Conservation (phyloP, 1,284 basidiomycete genomes). For the Rhodotorula sp. region DNA sequence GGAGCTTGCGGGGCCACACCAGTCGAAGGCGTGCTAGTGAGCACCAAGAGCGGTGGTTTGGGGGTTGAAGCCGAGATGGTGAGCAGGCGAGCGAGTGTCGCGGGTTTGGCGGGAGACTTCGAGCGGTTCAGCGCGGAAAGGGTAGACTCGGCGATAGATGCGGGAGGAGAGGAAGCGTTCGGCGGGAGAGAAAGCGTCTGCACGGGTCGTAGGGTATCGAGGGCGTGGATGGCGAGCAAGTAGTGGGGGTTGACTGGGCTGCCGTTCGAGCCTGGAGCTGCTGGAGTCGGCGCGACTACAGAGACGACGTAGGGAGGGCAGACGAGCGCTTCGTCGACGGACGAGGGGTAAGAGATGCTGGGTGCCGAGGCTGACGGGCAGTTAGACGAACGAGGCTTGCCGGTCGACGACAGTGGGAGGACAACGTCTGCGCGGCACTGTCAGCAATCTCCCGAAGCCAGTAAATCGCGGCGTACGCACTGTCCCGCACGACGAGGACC, state of each 20-base stretch:
- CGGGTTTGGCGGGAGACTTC: neutral
- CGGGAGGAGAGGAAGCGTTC: slow-evolving; percentile 43
- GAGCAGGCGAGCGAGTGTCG: slow-evolving; percentile 56
- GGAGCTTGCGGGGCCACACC: slow-evolving; percentile 58
- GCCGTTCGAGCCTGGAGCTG: slow-evolving; percentile 16
- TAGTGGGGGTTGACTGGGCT: neutral
- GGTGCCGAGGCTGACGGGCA: neutral
- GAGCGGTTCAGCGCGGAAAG: slow-evolving; percentile 50
- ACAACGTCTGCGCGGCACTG: slow-evolving; percentile 57
- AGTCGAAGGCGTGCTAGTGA: slow-evolving; percentile 33
- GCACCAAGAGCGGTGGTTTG: neutral
- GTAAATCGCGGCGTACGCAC: slow-evolving; percentile 56
- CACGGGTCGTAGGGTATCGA: slow-evolving; percentile 64
- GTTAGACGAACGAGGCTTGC: slow-evolving; percentile 67
- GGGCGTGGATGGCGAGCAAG: slow-evolving; percentile 64
- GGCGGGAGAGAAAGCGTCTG: slow-evolving; percentile 71
- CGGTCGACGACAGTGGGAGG: slow-evolving; percentile 67
- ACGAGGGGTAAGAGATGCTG: slow-evolving; percentile 8
- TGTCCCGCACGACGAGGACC: slow-evolving; percentile 73
- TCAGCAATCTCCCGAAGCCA: neutral
- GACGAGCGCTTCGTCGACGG: slow-evolving; percentile 45
- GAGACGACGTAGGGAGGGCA: slow-evolving; percentile 82
- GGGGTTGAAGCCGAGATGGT: slow-evolving; percentile 55
- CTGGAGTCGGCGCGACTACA: slow-evolving; percentile 60
- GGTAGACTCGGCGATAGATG: slow-evolving; percentile 54